Evolutionary conservation across 306 rosid species (phyloP).

Genomic region (Quercus aquifolioides): DNA sequence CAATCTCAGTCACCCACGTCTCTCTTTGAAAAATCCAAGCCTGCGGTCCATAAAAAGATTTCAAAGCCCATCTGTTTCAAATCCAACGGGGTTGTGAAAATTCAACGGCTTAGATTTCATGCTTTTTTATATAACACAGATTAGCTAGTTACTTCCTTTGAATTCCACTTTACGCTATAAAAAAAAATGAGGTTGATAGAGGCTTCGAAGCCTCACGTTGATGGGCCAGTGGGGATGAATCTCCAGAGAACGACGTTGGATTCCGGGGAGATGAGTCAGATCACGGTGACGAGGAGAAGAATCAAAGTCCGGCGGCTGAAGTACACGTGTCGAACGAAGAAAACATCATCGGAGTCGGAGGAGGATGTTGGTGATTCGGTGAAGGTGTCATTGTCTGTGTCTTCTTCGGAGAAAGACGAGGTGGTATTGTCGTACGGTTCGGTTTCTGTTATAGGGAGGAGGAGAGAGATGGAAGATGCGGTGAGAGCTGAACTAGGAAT

Average conservation of each 20-base stretch:
- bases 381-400: conserved; percentile 41
- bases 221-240: background rate
- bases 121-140: background rate
- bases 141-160: background rate
- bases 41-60: background rate
- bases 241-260: background rate
- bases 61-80: conserved; percentile 37
- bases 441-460: conserved; percentile 61
- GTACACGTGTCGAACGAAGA: conserved; percentile 43
- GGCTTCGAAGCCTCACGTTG: background rate
- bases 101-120: conserved; percentile 37
- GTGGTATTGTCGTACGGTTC: conserved; percentile 36
- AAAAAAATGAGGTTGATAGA: conserved; percentile 2
- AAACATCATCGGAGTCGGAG: too few relatives aligned
- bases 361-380: conserved; percentile 4
- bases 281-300: conserved; percentile 21
- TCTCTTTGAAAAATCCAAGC: conserved; percentile 22
- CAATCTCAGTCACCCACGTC: conserved; percentile 75
- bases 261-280: conserved; percentile 13
- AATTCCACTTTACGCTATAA: background rate
- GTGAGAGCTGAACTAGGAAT: conserved; percentile 67
- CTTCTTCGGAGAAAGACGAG: background rate
- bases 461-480: conserved; percentile 89
- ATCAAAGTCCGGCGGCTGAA: conserved; percentile 39
- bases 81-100: background rate